These are phyloP conservation scores for Carex littledalei DNA, from an alignment of 176 grass and related monocot genomes.

Conservation along the genomic window DNA sequence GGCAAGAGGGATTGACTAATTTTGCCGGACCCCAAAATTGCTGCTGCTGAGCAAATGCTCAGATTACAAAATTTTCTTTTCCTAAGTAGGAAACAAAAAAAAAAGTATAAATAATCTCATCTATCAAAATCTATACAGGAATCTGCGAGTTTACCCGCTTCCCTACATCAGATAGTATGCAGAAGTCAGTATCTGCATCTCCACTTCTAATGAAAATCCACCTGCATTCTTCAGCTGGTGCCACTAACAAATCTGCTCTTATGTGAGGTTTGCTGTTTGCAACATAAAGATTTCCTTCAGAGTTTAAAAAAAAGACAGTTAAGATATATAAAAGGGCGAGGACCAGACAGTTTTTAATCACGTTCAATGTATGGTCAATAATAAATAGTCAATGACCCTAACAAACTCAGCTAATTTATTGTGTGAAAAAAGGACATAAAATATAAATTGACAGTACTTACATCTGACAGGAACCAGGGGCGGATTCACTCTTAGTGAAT, in stretches of 20 bases:
- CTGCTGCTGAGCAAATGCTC: not conserved
- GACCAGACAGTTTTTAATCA: not conserved
- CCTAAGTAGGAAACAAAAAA: not conserved
- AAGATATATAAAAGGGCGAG: not conserved
- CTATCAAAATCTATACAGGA: constrained; percentile 15
- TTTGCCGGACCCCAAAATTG: not conserved
- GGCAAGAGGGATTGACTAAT: not conserved
- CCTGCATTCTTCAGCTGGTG: not conserved
- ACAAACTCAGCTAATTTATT: not conserved
- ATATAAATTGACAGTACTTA: not conserved
- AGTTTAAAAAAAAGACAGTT: not conserved
- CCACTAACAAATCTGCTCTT: not conserved
- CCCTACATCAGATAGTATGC: not conserved
- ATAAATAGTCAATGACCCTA: not conserved
- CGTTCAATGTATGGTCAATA: not conserved
- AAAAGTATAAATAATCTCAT: not conserved
- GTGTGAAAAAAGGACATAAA: not conserved
- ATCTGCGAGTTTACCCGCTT: not conserved
- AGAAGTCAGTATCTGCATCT: not conserved
- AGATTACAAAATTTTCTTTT: constrained; percentile 4
- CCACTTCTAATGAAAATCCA: not conserved
- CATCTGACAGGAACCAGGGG: not conserved
- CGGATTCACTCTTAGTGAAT: no score
- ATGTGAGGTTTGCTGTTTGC: not conserved
- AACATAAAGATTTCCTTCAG: not conserved